Conservation (phyloP, 768 basidiomycete species). For the Lentinula lateritia region DNA sequence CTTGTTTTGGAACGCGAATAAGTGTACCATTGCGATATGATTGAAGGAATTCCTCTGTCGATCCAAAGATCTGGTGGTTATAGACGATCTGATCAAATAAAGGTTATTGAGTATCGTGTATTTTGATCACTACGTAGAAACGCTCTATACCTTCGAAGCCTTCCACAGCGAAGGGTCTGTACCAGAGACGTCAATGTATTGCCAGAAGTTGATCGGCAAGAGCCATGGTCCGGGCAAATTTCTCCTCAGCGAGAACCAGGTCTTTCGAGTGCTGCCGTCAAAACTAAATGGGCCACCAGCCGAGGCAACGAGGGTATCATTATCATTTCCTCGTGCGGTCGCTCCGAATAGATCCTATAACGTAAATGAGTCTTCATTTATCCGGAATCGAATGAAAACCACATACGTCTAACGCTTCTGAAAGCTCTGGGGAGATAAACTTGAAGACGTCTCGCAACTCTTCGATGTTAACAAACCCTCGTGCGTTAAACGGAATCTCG, state of each 20-base stretch:
- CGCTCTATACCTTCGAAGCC: constrained; percentile 37
- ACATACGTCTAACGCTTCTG: constrained; percentile 36
- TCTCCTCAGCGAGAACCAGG: constrained; percentile 46
- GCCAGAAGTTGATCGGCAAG: constrained; percentile 51
- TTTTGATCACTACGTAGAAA: background rate
- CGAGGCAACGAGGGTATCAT: constrained; percentile 44
- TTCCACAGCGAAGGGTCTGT: constrained; percentile 49
- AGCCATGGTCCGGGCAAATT: constrained; percentile 47
- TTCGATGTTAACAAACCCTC: constrained; percentile 26
- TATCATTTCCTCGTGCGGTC: constrained; percentile 33
- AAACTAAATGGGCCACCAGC: constrained; percentile 49
- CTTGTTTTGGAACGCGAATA: constrained; percentile 28
- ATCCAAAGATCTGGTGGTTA: constrained; percentile 51
- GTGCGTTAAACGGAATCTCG: constrained; percentile 50
- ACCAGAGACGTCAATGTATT: constrained; percentile 52
- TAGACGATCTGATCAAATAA: constrained; percentile 40
- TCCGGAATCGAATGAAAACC: background rate
- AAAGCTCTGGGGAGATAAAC: constrained; percentile 27
- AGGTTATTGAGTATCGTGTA: background rate
- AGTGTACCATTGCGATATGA: constrained; percentile 52
- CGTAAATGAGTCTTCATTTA: background rate
- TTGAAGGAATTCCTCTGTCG: constrained; percentile 41
- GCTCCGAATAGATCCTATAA: constrained; percentile 45
- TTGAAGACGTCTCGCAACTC: constrained; percentile 27
- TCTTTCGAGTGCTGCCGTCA: constrained; percentile 53